These are phyloP conservation scores for Entomortierella chlamydospora DNA, from an alignment of 192 early-diverging fungal genomes.

Conservation along the genomic window DNA sequence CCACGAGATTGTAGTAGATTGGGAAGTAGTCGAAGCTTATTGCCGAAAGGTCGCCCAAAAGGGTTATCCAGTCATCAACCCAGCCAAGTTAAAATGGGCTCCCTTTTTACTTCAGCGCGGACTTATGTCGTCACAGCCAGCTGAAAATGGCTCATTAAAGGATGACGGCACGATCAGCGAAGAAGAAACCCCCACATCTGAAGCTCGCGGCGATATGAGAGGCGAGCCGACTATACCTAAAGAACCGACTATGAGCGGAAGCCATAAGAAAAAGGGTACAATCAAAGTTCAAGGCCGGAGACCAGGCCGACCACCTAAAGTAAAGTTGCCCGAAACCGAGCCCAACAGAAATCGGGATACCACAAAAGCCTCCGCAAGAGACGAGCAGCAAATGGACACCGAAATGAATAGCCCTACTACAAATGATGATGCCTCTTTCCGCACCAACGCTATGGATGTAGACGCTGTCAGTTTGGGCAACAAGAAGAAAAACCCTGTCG, in stretches of 20 bases:
- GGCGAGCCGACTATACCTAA: not conserved
- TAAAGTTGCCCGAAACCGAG: not conserved
- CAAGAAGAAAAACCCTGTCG: not conserved
- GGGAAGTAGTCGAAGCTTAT: slow-evolving; percentile 57
- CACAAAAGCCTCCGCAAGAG: not conserved
- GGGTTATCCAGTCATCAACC: slow-evolving; percentile 65
- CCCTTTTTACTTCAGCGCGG: slow-evolving; percentile 71
- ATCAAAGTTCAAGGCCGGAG: slow-evolving; percentile 4
- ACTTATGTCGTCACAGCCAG: slow-evolving; percentile 18
- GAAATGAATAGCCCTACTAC: not conserved
- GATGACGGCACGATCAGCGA: slow-evolving; percentile 11
- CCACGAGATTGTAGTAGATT: slow-evolving; percentile 66
- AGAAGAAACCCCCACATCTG: not conserved
- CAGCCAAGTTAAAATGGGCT: slow-evolving; percentile 75
- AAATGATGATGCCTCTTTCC: not conserved
- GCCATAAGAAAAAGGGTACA: not conserved
- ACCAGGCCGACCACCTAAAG: slow-evolving; percentile 11
- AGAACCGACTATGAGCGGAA: not conserved
- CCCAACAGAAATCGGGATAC: not conserved
- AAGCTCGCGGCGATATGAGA: too few relatives aligned
- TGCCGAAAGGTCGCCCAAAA: slow-evolving; percentile 57
- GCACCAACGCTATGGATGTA: not conserved
- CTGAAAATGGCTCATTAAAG: slow-evolving; percentile 1
- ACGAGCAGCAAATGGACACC: not conserved
- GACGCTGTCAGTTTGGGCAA: not conserved